Conservation (phyloP, 352 stramenopile genomes). For the Achlya hypogyna region DNA sequence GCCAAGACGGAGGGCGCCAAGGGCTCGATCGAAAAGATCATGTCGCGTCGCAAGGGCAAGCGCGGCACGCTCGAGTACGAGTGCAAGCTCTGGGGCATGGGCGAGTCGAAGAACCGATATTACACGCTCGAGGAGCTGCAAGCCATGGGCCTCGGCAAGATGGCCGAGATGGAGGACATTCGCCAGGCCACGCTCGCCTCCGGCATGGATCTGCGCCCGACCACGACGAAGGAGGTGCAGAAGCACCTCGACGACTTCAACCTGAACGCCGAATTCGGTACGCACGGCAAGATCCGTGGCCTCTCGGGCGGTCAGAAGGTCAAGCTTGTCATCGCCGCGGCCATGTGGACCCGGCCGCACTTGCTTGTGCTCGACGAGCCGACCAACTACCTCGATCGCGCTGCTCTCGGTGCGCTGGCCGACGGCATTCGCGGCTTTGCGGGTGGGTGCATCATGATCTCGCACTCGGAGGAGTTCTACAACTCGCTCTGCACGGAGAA, state of each 20-base stretch:
- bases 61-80: slow-evolving; percentile 81
- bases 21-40: slow-evolving; percentile 92
- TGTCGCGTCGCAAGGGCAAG: slow-evolving; percentile 74
- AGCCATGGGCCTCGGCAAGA: slow-evolving; percentile 54
- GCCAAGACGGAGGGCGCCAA: slow-evolving; percentile 88
- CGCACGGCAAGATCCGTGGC: slow-evolving; percentile 67
- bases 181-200: slow-evolving; percentile 48
- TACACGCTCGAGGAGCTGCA: slow-evolving; percentile 60
- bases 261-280: slow-evolving; percentile 60
- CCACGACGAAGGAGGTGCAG: slow-evolving; percentile 64
- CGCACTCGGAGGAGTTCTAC: slow-evolving; percentile 75
- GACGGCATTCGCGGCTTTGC: slow-evolving; percentile 63
- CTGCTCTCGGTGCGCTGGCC: slow-evolving; percentile 45
- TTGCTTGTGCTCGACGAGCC: slow-evolving; percentile 84
- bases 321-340: slow-evolving; percentile 66
- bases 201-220: slow-evolving; percentile 47
- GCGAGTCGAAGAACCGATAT: slow-evolving; percentile 50
- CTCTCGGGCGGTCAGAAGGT: slow-evolving; percentile 76
- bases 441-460: slow-evolving; percentile 74
- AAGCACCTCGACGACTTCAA: slow-evolving; percentile 68
- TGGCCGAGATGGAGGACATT: slow-evolving; percentile 53
- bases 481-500: slow-evolving; percentile 70
- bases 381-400: slow-evolving; percentile 81
- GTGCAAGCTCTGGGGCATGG: slow-evolving; percentile 76
- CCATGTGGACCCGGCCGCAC: slow-evolving; percentile 79